Evolutionary conservation across 805 yeast genomes (phyloP).

Genomic region (Candida stauntonica): DNA sequence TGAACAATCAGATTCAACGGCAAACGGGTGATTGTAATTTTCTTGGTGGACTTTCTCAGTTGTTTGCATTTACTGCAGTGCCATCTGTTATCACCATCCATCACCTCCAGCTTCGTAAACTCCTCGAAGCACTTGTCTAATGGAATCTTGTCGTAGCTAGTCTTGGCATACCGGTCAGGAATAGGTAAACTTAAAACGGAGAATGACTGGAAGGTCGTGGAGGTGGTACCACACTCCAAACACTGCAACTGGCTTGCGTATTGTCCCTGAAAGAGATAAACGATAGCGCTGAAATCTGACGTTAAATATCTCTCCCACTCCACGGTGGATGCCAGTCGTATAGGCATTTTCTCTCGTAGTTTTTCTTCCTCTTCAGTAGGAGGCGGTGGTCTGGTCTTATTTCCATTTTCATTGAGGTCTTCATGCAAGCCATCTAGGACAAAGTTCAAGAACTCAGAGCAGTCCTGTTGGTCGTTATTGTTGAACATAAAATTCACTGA

Average conservation of each 20-base stretch:
- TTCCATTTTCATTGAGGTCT: slow-evolving; percentile 69
- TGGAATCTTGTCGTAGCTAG: slow-evolving; percentile 30
- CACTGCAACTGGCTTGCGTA: slow-evolving; percentile 76
- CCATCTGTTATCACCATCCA: slow-evolving; percentile 83
- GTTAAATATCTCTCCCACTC: slow-evolving; percentile 90
- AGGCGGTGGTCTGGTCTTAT: slow-evolving; percentile 48
- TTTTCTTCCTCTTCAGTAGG: slow-evolving; percentile 69
- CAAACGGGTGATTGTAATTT: slow-evolving; percentile 66
- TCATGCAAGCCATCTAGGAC: slow-evolving; percentile 76
- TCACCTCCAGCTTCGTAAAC: slow-evolving; percentile 68
- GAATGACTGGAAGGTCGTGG: slow-evolving; percentile 84
- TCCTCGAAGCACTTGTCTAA: slow-evolving; percentile 64
- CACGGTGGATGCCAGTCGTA: slow-evolving; percentile 76
- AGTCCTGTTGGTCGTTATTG: slow-evolving; percentile 76
- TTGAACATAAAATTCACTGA: slow-evolving; percentile 60
- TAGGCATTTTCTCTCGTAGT: slow-evolving; percentile 64
- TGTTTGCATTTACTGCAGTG: slow-evolving; percentile 69
- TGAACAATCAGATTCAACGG: slow-evolving; percentile 81
- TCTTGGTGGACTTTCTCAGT: slow-evolving; percentile 62
- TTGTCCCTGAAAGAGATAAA: slow-evolving; percentile 86
- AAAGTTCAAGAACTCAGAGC: slow-evolving; percentile 76
- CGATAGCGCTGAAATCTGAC: slow-evolving; percentile 73
- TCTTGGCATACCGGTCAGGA: slow-evolving; percentile 41
- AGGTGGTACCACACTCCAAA: slow-evolving; percentile 64
- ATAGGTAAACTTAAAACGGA: slow-evolving; percentile 78